Base-by-base conservation (phyloP, 2,329 filamentous ascomycete genomes). In the Aspergillus neoniger region DNA sequence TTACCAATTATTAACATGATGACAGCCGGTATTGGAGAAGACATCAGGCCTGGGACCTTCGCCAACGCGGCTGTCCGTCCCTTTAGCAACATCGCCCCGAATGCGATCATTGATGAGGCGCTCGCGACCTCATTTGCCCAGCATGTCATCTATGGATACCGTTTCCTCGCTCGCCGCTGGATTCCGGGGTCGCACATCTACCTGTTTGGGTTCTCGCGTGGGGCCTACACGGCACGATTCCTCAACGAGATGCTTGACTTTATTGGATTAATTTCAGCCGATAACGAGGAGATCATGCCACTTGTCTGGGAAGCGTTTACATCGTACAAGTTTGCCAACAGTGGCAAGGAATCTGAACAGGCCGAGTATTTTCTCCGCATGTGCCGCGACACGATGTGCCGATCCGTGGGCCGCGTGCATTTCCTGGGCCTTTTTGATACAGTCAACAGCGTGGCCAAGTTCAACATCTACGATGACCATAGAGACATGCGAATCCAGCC, bases 351-450 rank as follows among this genome's bases (percentile, higher is more conserved):
- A 7, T 36, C 57, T 1, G 19, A 60, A 2, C 21, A 57, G 3
- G 61, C 62, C 2, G 44, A 61, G 21, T 41, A 52, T 4, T 51
- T 36, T n/a, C 54, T 68, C 21, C 49, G 50, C 1, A 28, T 64
- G 1, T 36, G 56, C 17, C 63, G 63, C 14, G 63, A 65, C 44
- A 66, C 61, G 5, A 61, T 69, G 53, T 66, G 67, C 21, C 67
- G 67, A 3, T 60, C 62, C 1, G 57, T 65, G 4, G 62, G 52
- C 0, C 58, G 57, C 2, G 62, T 69, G 9, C 57, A 68, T 15
- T 71, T 70, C 51, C 59, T 71, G 3, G 69, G 69, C 1, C 54
- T 71, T 15, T 71, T 70, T 21, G 69, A 71, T 44, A 68, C 68
- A 0, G 69, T 71, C 10, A 71, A 69, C 49, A 70, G 68, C 41